These are phyloP conservation scores for Apiotrichum domesticum DNA, from an alignment of 1,284 basidiomycete species.

Conservation along the genomic window DNA sequence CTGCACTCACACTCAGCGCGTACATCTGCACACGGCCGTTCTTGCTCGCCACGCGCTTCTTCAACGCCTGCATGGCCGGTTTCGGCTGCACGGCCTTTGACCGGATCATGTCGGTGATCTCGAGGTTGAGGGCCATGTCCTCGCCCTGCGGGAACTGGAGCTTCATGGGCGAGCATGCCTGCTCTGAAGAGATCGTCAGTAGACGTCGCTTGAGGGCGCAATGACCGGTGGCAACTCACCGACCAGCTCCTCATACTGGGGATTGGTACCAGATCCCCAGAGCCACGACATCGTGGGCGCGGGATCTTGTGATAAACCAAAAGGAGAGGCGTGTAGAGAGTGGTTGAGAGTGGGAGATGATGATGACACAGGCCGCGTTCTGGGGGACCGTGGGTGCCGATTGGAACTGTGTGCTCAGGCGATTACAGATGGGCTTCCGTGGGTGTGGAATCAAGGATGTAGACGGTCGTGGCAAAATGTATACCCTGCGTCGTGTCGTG, in stretches of 20 bases:
- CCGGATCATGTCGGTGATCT: constrained; percentile 94
- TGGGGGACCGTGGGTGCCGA: too few species aligned
- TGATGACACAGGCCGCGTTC: too few species aligned
- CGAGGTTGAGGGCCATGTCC: constrained; percentile 89
- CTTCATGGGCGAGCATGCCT: constrained; percentile 47
- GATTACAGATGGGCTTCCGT: too few species aligned
- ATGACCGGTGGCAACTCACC: constrained; percentile 26
- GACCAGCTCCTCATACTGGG: constrained; percentile 46
- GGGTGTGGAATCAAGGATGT: too few species aligned
- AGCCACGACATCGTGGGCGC: constrained; percentile 42
- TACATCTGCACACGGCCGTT: constrained; percentile 94
- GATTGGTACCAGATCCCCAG: constrained; percentile 40
- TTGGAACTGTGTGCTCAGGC: too few species aligned
- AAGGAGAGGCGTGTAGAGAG: neutral
- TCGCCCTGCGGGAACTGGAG: constrained; percentile 53
- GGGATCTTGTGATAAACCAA: neutral
- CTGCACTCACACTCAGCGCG: constrained; percentile 64
- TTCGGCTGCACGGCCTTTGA: constrained; percentile 81
- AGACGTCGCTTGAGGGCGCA: neutral
- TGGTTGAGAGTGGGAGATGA: neutral
- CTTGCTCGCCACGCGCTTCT: constrained; percentile 80
- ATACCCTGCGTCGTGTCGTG: too few species aligned
- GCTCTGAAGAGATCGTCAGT: constrained; percentile 26
- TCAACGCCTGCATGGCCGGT: constrained; percentile 82
- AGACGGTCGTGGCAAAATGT: too few species aligned